Evolutionary conservation across 306 rosid genomes (phyloP).

Genomic region (Vicia sativa): DNA sequence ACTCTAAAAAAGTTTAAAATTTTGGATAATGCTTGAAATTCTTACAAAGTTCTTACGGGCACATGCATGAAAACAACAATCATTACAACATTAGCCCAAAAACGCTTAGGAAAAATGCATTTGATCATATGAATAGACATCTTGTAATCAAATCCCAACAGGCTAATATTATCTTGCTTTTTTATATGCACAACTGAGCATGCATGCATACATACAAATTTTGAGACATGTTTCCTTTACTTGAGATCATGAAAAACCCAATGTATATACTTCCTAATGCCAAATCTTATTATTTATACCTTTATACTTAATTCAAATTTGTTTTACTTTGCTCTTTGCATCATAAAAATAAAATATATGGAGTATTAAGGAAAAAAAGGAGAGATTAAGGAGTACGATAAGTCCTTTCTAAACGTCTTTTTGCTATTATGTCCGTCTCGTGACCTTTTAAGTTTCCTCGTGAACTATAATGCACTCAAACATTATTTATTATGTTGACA

Average conservation of each 20-base stretch:
- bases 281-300: not conserved
- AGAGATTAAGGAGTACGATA: not conserved
- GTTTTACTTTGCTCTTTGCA: not conserved
- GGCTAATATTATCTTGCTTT: not conserved
- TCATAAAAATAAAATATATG: constrained; percentile 1
- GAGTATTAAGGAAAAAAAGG: constrained; percentile 8
- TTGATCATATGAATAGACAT: not conserved
- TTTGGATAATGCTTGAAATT: too few relatives aligned
- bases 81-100: too few relatives aligned
- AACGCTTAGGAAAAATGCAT: not conserved
- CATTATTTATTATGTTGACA: constrained; percentile 32
- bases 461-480: constrained; percentile 43
- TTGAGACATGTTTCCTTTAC: not conserved
- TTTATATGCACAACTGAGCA: not conserved
- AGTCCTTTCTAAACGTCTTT: constrained; percentile 43
- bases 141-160: not conserved
- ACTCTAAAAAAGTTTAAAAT: too few relatives aligned
- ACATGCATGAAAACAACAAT: too few relatives aligned
- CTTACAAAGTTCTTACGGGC: too few relatives aligned
- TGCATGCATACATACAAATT: not conserved
- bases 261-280: not conserved
- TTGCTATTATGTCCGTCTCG: constrained; percentile 59
- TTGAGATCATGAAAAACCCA: not conserved
- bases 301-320: not conserved
- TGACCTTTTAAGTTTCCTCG: constrained; percentile 53